Conservation (phyloP, 352 stramenopile species). For the Globisporangium spinosum region DNA sequence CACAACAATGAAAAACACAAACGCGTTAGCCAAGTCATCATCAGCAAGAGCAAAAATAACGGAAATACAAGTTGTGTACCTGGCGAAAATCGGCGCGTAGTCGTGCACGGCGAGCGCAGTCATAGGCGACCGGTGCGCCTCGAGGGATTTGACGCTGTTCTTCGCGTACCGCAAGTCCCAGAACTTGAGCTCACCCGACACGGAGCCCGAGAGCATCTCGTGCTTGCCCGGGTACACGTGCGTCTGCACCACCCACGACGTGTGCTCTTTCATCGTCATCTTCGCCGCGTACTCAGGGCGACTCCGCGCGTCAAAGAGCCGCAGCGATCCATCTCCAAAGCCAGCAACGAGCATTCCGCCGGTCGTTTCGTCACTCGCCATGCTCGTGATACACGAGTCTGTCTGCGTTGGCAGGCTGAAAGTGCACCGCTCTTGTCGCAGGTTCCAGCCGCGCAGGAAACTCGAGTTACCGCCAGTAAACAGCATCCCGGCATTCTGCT, state of each 20-base stretch:
- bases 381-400: constrained; percentile 89
- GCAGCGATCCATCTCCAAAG: constrained; percentile 92
- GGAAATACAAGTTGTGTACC: constrained; percentile 27
- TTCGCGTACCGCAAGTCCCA: constrained; percentile 94
- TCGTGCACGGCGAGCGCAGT: constrained; percentile 95
- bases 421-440: constrained; percentile 89
- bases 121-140: constrained; percentile 92
- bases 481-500: constrained; percentile 88
- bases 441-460: constrained; percentile 93
- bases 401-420: constrained; percentile 82
- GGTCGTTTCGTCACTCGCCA: constrained; percentile 74
- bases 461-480: constrained; percentile 92
- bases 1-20: neutral
- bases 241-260: constrained; percentile 94
- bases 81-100: constrained; percentile 94
- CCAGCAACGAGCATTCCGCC: constrained; percentile 88
- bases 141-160: constrained; percentile 81
- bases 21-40: neutral
- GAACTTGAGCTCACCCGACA: constrained; percentile 95
- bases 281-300: constrained; percentile 65
- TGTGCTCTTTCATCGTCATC: constrained; percentile 88
- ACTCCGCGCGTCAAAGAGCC: constrained; percentile 93
- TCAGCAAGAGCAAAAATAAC: constrained; percentile 7
- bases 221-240: constrained; percentile 72
- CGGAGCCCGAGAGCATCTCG: constrained; percentile 92